Conservation (phyloP, 1,284 basidiomycete genomes). For the Cryptococcus sp. region DNA sequence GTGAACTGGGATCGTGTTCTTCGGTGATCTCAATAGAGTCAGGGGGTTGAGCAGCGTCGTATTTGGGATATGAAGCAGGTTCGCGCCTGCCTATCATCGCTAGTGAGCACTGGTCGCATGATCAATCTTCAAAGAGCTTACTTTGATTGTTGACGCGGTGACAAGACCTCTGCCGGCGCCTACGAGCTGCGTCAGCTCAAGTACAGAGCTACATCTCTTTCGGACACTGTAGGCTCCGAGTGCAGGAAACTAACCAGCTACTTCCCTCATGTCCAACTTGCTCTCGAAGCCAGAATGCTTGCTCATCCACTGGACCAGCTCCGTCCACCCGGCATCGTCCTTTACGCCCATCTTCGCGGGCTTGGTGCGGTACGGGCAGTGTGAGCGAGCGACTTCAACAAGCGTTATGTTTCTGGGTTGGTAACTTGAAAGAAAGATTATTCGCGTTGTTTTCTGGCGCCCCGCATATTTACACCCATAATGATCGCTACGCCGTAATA, state of each 20-base stretch:
- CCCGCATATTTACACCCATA: no score
- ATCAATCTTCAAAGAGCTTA: conserved; percentile 38
- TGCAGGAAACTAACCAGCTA: conserved; percentile 14
- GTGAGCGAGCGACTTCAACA: no score
- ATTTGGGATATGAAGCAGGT: conserved; percentile 68
- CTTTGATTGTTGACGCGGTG: conserved; percentile 57
- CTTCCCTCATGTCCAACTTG: conserved; percentile 13
- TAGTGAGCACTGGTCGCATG: background rate
- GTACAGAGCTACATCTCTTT: background rate
- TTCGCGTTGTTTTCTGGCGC: no score
- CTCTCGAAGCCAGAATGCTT: conserved; percentile 12
- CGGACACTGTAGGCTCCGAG: background rate
- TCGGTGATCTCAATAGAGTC: conserved; percentile 57
- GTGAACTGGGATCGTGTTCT: conserved; percentile 26
- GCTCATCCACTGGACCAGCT: conserved; percentile 13
- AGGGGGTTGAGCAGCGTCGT: conserved; percentile 68
- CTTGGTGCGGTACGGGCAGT: no score
- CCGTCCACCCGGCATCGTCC: conserved; percentile 4
- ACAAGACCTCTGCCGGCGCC: conserved; percentile 73
- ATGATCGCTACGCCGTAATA: no score
- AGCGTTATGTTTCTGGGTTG: no score
- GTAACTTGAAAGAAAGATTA: no score
- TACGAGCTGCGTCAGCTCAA: conserved; percentile 30
- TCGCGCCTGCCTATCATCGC: conserved; percentile 57
- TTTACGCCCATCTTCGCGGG: background rate